phyloP scores from a whole-genome alignment of 805 yeast species.

The Zygosaccharomyces bisporus region DNA sequence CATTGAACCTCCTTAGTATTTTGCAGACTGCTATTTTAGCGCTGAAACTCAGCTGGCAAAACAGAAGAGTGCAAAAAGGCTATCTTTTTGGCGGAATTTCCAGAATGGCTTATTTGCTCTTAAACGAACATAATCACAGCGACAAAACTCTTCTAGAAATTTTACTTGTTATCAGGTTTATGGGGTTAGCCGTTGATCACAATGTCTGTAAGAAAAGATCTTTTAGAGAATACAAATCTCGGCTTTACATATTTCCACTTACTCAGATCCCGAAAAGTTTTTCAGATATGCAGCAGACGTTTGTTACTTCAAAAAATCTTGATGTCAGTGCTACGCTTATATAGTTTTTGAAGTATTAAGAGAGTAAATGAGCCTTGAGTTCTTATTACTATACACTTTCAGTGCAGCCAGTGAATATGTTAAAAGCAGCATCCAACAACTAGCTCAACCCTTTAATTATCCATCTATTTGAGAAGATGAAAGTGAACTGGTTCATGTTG shows the following conservation, averaged over 20 bases:
- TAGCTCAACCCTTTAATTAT: not conserved
- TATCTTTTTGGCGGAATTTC: slow-evolving; percentile 7
- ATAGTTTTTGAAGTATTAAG: slow-evolving; percentile 1
- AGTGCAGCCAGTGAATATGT: slow-evolving; percentile 5
- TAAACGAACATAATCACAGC: not conserved
- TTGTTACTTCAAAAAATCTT: not conserved
- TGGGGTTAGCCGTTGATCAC: slow-evolving; percentile 7
- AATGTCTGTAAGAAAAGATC: slow-evolving; percentile 3
- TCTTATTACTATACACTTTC: slow-evolving; percentile 3
- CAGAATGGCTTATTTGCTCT: slow-evolving; percentile 1
- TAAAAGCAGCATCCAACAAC: slow-evolving; percentile 3
- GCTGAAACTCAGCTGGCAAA: slow-evolving; percentile 7
- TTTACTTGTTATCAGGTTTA: slow-evolving; percentile 1
- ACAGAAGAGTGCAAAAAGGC: slow-evolving; percentile 4
- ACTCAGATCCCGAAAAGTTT: slow-evolving; percentile 2
- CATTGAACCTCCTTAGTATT: not conserved
- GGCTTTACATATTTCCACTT: slow-evolving; percentile 3
- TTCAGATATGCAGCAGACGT: slow-evolving; percentile 1
- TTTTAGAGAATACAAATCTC: slow-evolving; percentile 2
- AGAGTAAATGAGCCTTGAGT: slow-evolving; percentile 5
- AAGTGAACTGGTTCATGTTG: slow-evolving; percentile 3
- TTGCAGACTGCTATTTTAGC: slow-evolving; percentile 1
- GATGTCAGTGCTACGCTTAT: too few relatives aligned
- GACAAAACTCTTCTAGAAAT: not conserved
- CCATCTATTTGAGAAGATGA: slow-evolving; percentile 7